Conservation (phyloP, 352 stramenopile species). For the Pythium vanterpoolii region DNA sequence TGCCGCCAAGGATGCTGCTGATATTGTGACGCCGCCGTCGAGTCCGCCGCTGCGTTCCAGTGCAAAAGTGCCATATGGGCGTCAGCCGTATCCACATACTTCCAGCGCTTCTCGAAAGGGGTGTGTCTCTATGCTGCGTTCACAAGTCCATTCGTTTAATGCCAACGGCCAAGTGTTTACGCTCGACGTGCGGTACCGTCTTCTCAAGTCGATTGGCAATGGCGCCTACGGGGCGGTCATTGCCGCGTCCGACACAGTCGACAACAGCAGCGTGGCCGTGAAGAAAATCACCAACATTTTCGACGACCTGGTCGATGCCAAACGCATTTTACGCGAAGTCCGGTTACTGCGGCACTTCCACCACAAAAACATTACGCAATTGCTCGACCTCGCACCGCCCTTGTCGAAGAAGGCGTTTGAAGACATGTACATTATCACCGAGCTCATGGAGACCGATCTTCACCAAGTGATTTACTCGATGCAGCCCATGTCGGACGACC, state of each 20-base stretch:
- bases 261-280: constrained; percentile 63
- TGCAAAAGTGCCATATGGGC: neutral
- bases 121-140: constrained; percentile 21
- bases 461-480: constrained; percentile 88
- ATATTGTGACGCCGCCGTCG: neutral
- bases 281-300: constrained; percentile 95
- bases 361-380: constrained; percentile 85
- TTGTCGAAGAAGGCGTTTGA: constrained; percentile 84
- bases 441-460: constrained; percentile 89
- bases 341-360: constrained; percentile 89
- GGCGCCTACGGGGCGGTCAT: constrained; percentile 91
- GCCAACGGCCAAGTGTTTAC: constrained; percentile 83
- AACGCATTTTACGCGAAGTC: constrained; percentile 97
- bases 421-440: constrained; percentile 88
- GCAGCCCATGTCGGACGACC: constrained; percentile 78
- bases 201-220: constrained; percentile 86
- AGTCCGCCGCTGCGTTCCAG: neutral
- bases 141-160: constrained; percentile 67
- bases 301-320: constrained; percentile 98
- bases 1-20: neutral
- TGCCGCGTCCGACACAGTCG: constrained; percentile 39
- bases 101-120: neutral
- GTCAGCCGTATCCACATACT: neutral
- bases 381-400: constrained; percentile 70
- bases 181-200: constrained; percentile 82